A percentile compares a stretch with the other conserved stretches of the same genome.
These are phyloP conservation scores for Ambrosia artemisiifolia DNA, from an alignment of 129 eudicot genomes.

Conservation along the genomic window DNA sequence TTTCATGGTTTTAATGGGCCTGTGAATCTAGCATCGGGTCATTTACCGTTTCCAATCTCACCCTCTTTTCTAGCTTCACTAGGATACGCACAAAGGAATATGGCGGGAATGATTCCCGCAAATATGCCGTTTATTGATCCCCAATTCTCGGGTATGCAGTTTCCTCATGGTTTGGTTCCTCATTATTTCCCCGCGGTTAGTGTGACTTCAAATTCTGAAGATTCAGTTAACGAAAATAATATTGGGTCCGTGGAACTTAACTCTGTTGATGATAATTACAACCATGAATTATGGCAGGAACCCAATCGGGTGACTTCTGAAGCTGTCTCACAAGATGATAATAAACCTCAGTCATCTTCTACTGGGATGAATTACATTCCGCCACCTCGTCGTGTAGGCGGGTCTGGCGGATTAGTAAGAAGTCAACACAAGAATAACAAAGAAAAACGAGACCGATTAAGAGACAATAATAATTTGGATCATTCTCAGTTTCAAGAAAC, in stretches of 20 bases:
- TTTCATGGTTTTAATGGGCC: constrained; percentile 70
- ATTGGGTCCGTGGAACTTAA: constrained; percentile 36
- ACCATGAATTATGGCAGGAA: constrained; percentile 61
- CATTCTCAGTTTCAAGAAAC: constrained; percentile 40
- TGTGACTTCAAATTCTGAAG: constrained; percentile 41
- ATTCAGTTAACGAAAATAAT: constrained; percentile 38
- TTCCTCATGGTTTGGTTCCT: constrained; percentile 70
- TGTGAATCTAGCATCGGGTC: constrained; percentile 47
- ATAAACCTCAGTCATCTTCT: constrained; percentile 42
- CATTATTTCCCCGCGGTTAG: constrained; percentile 61
- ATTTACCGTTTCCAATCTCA: constrained; percentile 60
- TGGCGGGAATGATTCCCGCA: constrained; percentile 61
- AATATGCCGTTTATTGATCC: constrained; percentile 68
- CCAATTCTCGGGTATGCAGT: constrained; percentile 54
- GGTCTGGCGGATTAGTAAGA: constrained; percentile 42
- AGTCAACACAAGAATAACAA: constrained; percentile 51
- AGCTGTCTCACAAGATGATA: constrained; percentile 33
- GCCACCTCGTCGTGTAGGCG: constrained; percentile 54
- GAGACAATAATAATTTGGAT: constrained; percentile 40
- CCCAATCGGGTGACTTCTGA: constrained; percentile 46
- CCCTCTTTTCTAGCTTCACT: constrained; percentile 65
- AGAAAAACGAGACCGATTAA: constrained; percentile 44
- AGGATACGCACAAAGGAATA: constrained; percentile 63
- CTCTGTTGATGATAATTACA: constrained; percentile 33
- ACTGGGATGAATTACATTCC: constrained; percentile 46